Conservation (phyloP, 1,284 basidiomycete genomes). For the Ganoderma lucidum region DNA sequence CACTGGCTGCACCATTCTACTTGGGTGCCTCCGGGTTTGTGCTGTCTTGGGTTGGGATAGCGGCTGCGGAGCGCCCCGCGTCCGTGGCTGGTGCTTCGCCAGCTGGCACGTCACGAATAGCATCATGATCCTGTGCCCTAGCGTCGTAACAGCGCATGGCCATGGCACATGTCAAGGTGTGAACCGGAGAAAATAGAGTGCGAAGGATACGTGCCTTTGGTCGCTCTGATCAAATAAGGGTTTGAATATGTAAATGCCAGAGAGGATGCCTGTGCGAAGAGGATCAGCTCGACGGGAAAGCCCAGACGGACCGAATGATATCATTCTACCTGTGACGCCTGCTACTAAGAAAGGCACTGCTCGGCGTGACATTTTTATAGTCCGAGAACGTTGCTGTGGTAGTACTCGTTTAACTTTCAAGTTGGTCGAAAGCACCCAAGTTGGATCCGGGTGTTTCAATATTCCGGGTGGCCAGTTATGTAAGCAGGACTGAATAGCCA, state of each 20-base stretch:
- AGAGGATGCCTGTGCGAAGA: conserved; percentile 55
- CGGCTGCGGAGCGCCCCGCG: conserved; percentile 13
- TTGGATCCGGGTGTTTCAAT: background rate
- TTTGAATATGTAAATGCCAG: conserved; percentile 68
- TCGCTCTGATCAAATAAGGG: conserved; percentile 42
- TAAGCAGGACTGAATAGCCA: conserved; percentile 10
- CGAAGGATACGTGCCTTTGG: conserved; percentile 20
- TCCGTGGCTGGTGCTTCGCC: conserved; percentile 1
- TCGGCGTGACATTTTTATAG: conserved; percentile 38
- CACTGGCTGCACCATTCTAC: background rate
- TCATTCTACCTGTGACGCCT: conserved; percentile 41
- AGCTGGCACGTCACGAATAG: conserved; percentile 8
- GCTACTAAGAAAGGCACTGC: conserved; percentile 41
- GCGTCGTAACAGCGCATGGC: background rate
- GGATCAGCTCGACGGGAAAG: background rate
- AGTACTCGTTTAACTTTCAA: conserved; percentile 19
- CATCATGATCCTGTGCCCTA: conserved; percentile 10
- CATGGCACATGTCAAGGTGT: conserved; percentile 16
- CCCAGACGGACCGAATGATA: background rate
- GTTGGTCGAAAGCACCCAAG: conserved; percentile 1
- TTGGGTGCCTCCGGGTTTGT: conserved; percentile 6
- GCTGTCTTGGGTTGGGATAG: conserved; percentile 7
- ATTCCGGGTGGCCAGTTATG: conserved; percentile 11
- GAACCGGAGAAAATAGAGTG: conserved; percentile 5
- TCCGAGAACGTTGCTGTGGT: conserved; percentile 23